Percentiles rank a stretch among this genome's conserved stretches.
Evolutionary conservation across 805 yeast species (phyloP).

Genomic region (Torulaspora maleeae): DNA sequence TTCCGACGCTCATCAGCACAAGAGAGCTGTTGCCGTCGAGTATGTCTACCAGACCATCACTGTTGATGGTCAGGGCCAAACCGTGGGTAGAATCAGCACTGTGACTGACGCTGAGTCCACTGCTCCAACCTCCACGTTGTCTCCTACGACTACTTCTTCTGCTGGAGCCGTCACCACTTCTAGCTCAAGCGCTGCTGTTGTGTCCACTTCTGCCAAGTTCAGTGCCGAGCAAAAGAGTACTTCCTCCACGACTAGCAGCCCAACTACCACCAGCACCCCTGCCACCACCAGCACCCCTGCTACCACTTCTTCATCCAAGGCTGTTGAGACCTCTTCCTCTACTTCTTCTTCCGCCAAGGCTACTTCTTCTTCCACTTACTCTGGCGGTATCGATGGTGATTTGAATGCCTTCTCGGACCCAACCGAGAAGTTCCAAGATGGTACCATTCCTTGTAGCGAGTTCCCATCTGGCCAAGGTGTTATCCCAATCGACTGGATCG

Average conservation of each 20-base stretch:
- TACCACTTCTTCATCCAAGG: constrained; percentile 28
- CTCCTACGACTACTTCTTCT: constrained; percentile 16
- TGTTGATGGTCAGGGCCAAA: constrained; percentile 46
- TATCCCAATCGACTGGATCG: constrained; percentile 53
- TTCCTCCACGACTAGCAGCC: too few relatives aligned
- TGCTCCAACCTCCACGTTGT: constrained; percentile 30
- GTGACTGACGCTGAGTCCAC: constrained; percentile 20
- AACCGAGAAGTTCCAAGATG: constrained; percentile 57
- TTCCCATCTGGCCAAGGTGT: constrained; percentile 79
- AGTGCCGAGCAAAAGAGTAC: too few relatives aligned
- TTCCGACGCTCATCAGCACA: constrained; percentile 44
- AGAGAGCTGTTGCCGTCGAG: constrained; percentile 49
- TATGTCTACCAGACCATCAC: constrained; percentile 52
- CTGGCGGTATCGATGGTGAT: constrained; percentile 47
- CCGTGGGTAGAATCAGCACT: constrained; percentile 34
- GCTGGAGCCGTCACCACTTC: constrained; percentile 27
- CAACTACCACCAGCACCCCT: constrained; percentile 22
- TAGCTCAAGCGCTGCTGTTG: constrained; percentile 32
- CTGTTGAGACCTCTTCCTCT: constrained; percentile 22
- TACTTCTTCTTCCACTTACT: constrained; percentile 36
- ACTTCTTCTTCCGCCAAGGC: constrained; percentile 30
- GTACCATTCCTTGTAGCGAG: constrained; percentile 59
- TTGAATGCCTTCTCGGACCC: constrained; percentile 56
- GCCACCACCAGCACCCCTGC: constrained; percentile 21
- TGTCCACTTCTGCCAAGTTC: constrained; percentile 17